Conservation (phyloP, 306 rosid genomes). For the Fragaria nilgerrensis region DNA sequence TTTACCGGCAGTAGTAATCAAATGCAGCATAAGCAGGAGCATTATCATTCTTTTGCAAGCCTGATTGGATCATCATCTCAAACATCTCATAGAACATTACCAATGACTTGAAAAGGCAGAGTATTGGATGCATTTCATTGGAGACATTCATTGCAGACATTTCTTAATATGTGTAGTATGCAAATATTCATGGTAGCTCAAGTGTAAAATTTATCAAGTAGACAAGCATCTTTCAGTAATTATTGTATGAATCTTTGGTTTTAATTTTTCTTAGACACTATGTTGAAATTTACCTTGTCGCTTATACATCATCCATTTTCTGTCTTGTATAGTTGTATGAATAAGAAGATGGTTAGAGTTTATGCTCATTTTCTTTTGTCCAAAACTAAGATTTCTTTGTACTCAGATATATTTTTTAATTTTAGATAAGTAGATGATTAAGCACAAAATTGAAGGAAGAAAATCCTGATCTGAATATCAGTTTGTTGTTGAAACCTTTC, state of each 20-base stretch:
- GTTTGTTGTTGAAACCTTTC: conserved; percentile 5
- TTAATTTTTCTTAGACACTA: neutral
- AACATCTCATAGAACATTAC: neutral
- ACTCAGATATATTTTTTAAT: neutral
- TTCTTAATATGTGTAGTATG: neutral
- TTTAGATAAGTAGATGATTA: neutral
- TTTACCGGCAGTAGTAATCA: neutral
- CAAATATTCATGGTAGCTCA: neutral
- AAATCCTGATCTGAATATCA: neutral
- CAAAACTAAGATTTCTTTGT: neutral
- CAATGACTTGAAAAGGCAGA: neutral
- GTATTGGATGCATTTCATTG: neutral
- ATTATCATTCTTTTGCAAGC: neutral
- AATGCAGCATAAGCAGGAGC: neutral
- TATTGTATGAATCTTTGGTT: neutral
- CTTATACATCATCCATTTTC: neutral
- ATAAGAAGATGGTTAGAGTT: neutral
- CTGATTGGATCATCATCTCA: neutral
- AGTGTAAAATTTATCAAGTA: neutral
- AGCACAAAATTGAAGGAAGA: neutral
- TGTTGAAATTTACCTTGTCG: neutral
- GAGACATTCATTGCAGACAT: neutral
- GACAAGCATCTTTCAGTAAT: neutral
- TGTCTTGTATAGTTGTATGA: neutral
- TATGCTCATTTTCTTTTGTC: neutral